Evolutionary conservation across 805 yeast species (phyloP).

Genomic region (Grigorovia transvaalensis): DNA sequence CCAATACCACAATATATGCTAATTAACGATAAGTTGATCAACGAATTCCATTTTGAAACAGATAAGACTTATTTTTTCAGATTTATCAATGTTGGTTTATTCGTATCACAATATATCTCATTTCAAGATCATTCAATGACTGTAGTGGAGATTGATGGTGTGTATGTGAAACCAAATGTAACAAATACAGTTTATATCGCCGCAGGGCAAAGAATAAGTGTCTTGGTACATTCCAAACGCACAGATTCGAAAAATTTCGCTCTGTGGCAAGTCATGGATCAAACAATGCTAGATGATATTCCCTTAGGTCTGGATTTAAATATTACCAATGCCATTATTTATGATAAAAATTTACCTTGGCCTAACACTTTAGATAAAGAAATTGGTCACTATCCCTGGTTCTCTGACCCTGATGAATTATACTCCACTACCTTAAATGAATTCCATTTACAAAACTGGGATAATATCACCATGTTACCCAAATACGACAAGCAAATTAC

Average conservation of each 20-base stretch:
- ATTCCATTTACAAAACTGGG: slow-evolving; percentile 29
- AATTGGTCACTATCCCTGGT: background rate
- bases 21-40: slow-evolving; percentile 55
- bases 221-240: slow-evolving; percentile 52
- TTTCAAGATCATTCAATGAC: slow-evolving; percentile 64
- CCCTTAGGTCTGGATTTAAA: slow-evolving; percentile 48
- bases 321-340: slow-evolving; percentile 46
- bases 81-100: slow-evolving; percentile 57
- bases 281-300: slow-evolving; percentile 57
- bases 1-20: slow-evolving; percentile 63
- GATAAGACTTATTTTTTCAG: slow-evolving; percentile 55
- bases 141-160: slow-evolving; percentile 69
- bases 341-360: slow-evolving; percentile 30
- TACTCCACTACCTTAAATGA: slow-evolving; percentile 23
- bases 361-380: slow-evolving; percentile 14
- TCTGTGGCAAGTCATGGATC: slow-evolving; percentile 52
- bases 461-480: slow-evolving; percentile 38
- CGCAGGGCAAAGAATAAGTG: slow-evolving; percentile 75
- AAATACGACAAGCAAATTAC: slow-evolving; percentile 55
- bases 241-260: slow-evolving; percentile 39
- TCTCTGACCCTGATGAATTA: slow-evolving; percentile 5
- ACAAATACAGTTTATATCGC: slow-evolving; percentile 52
- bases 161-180: slow-evolving; percentile 46
- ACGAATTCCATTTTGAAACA: slow-evolving; percentile 44
- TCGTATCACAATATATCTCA: slow-evolving; percentile 60